A percentile compares a stretch with the other conserved stretches of the same genome.
Conservation (phyloP, 2,329 filamentous ascomycete genomes). For the Fusarium solani-melongenae region DNA sequence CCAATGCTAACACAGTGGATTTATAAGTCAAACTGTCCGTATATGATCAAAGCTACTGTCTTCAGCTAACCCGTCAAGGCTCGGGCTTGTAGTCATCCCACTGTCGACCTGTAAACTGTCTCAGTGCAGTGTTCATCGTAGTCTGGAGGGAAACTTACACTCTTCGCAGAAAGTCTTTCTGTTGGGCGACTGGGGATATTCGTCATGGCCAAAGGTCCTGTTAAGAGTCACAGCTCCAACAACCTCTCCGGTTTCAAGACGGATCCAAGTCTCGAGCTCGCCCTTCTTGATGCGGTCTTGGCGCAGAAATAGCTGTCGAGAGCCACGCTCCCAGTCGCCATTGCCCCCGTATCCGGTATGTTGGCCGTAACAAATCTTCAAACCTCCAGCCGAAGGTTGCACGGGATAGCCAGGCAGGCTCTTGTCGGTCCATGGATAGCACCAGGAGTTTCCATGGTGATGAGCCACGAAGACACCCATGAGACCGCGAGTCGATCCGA, state of each 20-base stretch:
- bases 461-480: slow-evolving; percentile 68
- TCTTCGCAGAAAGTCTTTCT: slow-evolving; percentile 34
- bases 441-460: slow-evolving; percentile 68
- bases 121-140: not conserved
- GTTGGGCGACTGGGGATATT: slow-evolving; percentile 55
- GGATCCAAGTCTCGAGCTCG: slow-evolving; percentile 66
- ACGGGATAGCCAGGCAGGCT: slow-evolving; percentile 1
- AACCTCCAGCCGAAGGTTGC: slow-evolving; percentile 39
- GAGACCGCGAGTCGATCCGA: slow-evolving; percentile 61
- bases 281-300: slow-evolving; percentile 53
- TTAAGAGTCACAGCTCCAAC: slow-evolving; percentile 64
- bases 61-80: not conserved
- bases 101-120: not conserved
- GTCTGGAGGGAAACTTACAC: not conserved
- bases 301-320: slow-evolving; percentile 46
- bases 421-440: slow-evolving; percentile 49
- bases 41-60: too few relatives aligned
- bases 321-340: slow-evolving; percentile 67
- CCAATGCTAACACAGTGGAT: too few relatives aligned
- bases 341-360: slow-evolving; percentile 75
- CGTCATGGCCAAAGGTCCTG: slow-evolving; percentile 63
- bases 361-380: slow-evolving; percentile 64
- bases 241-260: slow-evolving; percentile 62
- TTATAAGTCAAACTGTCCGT: too few relatives aligned
- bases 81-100: slow-evolving; percentile 7